Conservation (phyloP, 176 grass and related monocot genomes). For the Aegilops tauschii region DNA sequence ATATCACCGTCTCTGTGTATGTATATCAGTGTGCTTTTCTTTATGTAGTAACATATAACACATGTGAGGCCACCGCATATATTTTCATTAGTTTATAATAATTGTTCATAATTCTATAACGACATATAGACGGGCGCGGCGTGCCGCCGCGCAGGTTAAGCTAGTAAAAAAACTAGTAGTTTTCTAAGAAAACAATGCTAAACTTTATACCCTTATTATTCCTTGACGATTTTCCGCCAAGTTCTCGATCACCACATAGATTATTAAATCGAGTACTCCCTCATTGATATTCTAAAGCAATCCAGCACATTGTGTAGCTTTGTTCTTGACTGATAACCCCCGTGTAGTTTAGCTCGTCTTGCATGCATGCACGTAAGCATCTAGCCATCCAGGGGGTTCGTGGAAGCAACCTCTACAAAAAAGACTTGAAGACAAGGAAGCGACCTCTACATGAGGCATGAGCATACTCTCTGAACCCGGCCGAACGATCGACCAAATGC, state of each 20-base stretch:
- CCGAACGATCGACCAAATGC: not conserved
- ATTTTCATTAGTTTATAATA: no score
- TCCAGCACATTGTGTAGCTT: not conserved
- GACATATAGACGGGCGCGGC: no score
- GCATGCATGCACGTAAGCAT: not conserved
- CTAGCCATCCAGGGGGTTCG: no score
- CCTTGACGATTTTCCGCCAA: not conserved
- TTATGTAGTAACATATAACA: no score
- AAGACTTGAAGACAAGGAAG: not conserved
- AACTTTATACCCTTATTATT: not conserved
- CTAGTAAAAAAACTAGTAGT: no score
- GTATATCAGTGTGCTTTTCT: no score
- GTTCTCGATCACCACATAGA: not conserved
- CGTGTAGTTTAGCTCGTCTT: not conserved
- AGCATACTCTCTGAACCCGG: not conserved
- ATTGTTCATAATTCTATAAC: no score
- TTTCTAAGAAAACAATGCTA: no score
- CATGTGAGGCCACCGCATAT: no score
- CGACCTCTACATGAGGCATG: not conserved
- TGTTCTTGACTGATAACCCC: not conserved
- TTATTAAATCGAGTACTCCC: not conserved
- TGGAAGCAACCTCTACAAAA: no score
- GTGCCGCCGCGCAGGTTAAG: no score
- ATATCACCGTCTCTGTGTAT: no score
- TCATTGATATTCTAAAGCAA: not conserved